Base-by-base conservation (phyloP, 768 basidiomycete genomes). In the Serpula lacrymans region DNA sequence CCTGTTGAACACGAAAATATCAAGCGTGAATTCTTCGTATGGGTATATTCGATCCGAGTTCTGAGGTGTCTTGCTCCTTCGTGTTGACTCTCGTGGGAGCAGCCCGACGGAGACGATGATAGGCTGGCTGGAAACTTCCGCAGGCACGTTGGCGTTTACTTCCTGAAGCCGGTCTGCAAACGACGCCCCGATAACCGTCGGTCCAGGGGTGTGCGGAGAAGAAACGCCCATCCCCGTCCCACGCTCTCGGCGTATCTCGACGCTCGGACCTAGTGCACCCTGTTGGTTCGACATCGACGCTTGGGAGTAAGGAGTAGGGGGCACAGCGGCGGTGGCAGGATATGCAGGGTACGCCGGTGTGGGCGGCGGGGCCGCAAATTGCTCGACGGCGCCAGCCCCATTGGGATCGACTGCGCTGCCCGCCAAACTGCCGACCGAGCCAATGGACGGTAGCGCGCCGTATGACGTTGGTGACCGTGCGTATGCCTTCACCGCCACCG, bases 1-100 rank as follows among this genome's bases (percentile, higher is more conserved):
- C 62, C 82, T 83, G 52, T 92, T 93, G 52, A 84, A 91, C 40
- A 92, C 87, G 51, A 93, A 92, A 3, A 92, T 82, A 46, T 93
- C 89, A 51, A 93, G 60, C 37, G 80, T 82, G 57, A 93, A 93
- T 36, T 74, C 67, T 50, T 88, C 80, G 20, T 84, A 66, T 13
- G 86, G 85, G 47, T 78, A 83, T 53, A 92, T 80, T 63, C 69
- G n/a, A n/a, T 78, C 46, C 63, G 71, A 9, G 10, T 29, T 29
- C 34, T 55, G 57, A 36, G 50, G 52, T 2, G 23, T 25, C 12
- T 30, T 22, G 38, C 43, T 8, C 23, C 46, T 42, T 25, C 49
- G 43, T 34, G 51, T 49, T 9, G 52, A 53, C n/a, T n/a, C n/a
- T 1, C 55, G 42, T 8, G 58, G 59, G 16, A 69, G 55, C 21